phyloP scores from a whole-genome alignment of 768 basidiomycete species.

The Leccinum ochraceum region DNA sequence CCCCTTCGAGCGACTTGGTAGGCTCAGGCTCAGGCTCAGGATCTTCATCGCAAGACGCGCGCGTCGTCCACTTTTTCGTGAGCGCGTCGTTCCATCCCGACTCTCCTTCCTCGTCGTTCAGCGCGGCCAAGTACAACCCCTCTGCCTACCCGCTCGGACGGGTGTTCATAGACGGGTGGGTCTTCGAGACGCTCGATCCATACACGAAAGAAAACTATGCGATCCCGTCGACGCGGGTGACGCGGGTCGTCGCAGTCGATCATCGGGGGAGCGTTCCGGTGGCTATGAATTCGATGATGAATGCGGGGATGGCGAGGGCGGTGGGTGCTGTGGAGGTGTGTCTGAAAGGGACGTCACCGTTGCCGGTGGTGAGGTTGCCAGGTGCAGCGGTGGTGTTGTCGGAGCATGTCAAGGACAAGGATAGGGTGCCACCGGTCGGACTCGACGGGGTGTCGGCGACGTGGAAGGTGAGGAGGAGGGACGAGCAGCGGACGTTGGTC shows the following conservation, averaged over 20 bases:
- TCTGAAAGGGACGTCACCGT: constrained; percentile 62
- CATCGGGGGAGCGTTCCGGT: constrained; percentile 84
- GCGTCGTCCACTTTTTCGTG: constrained; percentile 77
- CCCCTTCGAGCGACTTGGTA: constrained; percentile 27
- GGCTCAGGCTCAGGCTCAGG: neutral
- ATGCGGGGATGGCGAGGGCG: constrained; percentile 69
- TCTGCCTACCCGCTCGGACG: constrained; percentile 73
- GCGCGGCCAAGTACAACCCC: constrained; percentile 72
- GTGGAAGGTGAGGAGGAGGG: constrained; percentile 64
- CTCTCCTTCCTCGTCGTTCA: constrained; percentile 50
- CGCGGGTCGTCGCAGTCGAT: constrained; percentile 81
- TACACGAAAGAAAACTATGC: constrained; percentile 93
- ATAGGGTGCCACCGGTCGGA: constrained; percentile 23
- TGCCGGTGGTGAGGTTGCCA: constrained; percentile 73
- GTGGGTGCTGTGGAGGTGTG: constrained; percentile 75
- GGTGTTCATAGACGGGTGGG: constrained; percentile 90
- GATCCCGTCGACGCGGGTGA: constrained; percentile 91
- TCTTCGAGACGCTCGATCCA: constrained; percentile 93
- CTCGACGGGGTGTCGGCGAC: constrained; percentile 28
- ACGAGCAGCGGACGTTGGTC: constrained; percentile 59
- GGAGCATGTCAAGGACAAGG: constrained; percentile 41
- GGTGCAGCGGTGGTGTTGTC: constrained; percentile 58
- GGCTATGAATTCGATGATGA: constrained; percentile 84
- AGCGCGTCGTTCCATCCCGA: constrained; percentile 80
- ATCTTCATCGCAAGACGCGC: constrained; percentile 38